Evolutionary conservation across 352 stramenopile species (phyloP).

Genomic region (Phytopythium montanum): DNA sequence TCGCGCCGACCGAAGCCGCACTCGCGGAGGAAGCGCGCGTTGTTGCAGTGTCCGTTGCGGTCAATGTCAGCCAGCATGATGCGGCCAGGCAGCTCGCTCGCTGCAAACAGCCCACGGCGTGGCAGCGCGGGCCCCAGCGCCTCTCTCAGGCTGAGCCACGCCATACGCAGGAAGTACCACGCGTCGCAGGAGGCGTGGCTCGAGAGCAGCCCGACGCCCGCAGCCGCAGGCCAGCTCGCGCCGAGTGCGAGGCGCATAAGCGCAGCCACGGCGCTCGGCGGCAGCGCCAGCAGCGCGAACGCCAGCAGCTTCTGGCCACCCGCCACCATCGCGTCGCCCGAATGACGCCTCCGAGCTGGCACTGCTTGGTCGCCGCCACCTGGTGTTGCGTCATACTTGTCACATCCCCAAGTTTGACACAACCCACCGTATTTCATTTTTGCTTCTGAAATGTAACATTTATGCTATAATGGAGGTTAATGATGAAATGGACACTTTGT

Average conservation of each 20-base stretch:
- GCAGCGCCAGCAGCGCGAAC: conserved; percentile 43
- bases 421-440: neutral
- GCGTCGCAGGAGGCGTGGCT: conserved; percentile 67
- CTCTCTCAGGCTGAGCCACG: conserved; percentile 18
- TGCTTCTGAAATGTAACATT: neutral
- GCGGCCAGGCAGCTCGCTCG: conserved; percentile 39
- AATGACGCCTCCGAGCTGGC: neutral
- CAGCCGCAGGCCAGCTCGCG: conserved; percentile 16
- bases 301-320: conserved; percentile 36
- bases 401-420: neutral
- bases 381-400: neutral
- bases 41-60: conserved; percentile 86
- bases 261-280: conserved; percentile 29
- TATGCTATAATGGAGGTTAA: neutral
- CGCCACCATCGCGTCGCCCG: conserved; percentile 12
- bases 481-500: too few relatives aligned
- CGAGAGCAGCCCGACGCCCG: conserved; percentile 36
- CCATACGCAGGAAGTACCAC: conserved; percentile 80
- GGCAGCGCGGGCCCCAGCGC: conserved; percentile 15
- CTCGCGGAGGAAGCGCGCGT: conserved; percentile 80
- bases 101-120: conserved; percentile 46
- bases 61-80: conserved; percentile 71
- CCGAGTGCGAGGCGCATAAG: conserved; percentile 22
- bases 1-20: conserved; percentile 75
- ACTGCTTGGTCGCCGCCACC: conserved; percentile 1